Evolutionary conservation across 2,329 filamentous ascomycete genomes (phyloP), one percentile per base, ranked within the genome.

Genomic region (Cordyceps militaris): DNA sequence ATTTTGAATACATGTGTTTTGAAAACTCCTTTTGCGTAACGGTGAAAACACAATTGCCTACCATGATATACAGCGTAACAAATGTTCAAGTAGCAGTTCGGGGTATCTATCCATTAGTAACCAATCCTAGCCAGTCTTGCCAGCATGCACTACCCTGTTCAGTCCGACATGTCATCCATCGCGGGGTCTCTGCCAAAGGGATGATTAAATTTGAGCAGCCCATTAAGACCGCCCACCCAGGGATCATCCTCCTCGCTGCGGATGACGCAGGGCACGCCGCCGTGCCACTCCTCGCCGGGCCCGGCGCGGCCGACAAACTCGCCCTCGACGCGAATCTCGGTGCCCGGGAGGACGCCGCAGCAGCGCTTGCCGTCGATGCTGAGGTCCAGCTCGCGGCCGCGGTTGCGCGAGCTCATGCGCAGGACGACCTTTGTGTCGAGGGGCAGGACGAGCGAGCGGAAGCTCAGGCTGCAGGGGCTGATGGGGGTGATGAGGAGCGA

Each of bases 181-280:
- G 64, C 61, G 21, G 69, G 65, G 30, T 72, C 71, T 59, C 71
- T 64, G 28, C 94, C 94, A 77, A 97, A 97, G 0, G 93, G 92
- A 74, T 96, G 90, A 71, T 99, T 99, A 70, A 97, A 99, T 75
- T 99, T 99, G 64, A 99, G 74, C 66, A 97, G 70, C 10, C 91
- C 90, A 68, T 96, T 99, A 67, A 99, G 73, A 0, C 94, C 93
- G 1, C 93, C 93, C 2, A 99, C 93, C 94, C 94, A 99, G 19
- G 93, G 91, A 71, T 97, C 93, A 66, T 97, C 91, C 47, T 86
- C 82, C 61, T 86, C 82, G 2, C 75, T 73, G 47, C 91, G 79
- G 67, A 97, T 94, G 32, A 97, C 89, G 69, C 91, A 96, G 3
- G 94, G 94, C 14, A 97, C 92, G 11, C 93, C 93, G 26, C 92